Conservation (phyloP, 345 rosid species). For the Eucalyptus paniculata region DNA sequence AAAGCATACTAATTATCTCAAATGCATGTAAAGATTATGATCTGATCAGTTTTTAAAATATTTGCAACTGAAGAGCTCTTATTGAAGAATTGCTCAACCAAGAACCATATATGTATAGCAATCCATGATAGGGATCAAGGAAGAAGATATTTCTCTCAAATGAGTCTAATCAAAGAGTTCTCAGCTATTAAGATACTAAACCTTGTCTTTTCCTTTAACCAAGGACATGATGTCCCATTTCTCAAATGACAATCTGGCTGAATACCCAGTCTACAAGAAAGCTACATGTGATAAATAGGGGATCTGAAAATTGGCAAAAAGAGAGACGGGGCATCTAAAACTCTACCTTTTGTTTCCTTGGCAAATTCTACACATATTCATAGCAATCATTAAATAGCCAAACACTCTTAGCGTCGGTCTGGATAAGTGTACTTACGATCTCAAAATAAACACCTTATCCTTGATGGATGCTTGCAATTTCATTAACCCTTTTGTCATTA, state of each 20-base stretch:
- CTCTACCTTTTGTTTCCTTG: too few species aligned
- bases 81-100: not conserved
- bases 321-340: too few species aligned
- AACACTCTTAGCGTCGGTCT: too few species aligned
- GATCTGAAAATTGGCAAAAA: too few species aligned
- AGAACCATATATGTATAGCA: too few species aligned
- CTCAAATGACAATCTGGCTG: not conserved
- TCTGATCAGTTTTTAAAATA: not conserved
- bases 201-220: not conserved
- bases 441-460: too few species aligned
- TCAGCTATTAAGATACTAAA: not conserved
- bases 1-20: not conserved
- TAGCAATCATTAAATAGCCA: accelerated
- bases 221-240: not conserved
- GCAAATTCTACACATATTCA: too few species aligned
- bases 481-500: too few species aligned
- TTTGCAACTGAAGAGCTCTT: not conserved
- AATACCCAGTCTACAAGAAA: not conserved
- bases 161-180: not conserved
- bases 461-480: too few species aligned
- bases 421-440: too few species aligned
- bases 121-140: not conserved
- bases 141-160: not conserved
- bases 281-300: not conserved
- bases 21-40: not conserved